phyloP scores from a whole-genome alignment of 1,284 basidiomycete species.

The Trichosporon faecale region DNA sequence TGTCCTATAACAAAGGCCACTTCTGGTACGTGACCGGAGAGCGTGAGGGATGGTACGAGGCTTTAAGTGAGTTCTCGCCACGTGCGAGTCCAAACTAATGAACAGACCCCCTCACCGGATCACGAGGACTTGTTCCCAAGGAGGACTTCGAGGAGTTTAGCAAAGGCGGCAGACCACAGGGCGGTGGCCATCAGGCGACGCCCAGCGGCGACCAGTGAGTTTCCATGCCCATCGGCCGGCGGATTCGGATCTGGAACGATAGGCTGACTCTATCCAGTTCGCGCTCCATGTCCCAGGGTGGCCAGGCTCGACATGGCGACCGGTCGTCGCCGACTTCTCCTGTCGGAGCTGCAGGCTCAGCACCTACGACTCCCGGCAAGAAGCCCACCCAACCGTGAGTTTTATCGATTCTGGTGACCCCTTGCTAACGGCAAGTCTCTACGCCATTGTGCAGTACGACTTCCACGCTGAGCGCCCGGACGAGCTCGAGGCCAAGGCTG shows the following conservation, averaged over 20 bases:
- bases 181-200: background rate
- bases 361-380: slow-evolving; percentile 18
- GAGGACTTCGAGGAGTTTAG: slow-evolving; percentile 80
- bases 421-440: slow-evolving; percentile 52
- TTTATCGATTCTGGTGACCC: background rate
- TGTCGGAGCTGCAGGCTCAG: slow-evolving; percentile 9
- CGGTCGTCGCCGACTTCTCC: slow-evolving; percentile 12
- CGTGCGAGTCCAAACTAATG: background rate
- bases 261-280: slow-evolving; percentile 10
- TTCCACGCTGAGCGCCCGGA: slow-evolving; percentile 92
- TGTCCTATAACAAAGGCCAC: slow-evolving; percentile 90
- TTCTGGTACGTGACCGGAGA: slow-evolving; percentile 94
- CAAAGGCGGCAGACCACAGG: slow-evolving; percentile 58
- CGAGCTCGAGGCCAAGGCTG: slow-evolving; percentile 90
- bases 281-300: slow-evolving; percentile 10
- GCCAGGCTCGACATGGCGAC: background rate
- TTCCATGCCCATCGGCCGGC: background rate
- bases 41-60: slow-evolving; percentile 69
- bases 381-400: slow-evolving; percentile 33
- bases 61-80: slow-evolving; percentile 59
- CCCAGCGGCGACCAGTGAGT: slow-evolving; percentile 6
- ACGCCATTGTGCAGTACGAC: slow-evolving; percentile 93
- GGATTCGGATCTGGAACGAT: background rate
- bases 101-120: slow-evolving; percentile 75
- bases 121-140: slow-evolving; percentile 85